Percentiles rank a stretch among this genome's conserved stretches.
These are phyloP conservation scores for Pichia sp. DNA, from an alignment of 1,139 yeast genomes.

Conservation along the genomic window DNA sequence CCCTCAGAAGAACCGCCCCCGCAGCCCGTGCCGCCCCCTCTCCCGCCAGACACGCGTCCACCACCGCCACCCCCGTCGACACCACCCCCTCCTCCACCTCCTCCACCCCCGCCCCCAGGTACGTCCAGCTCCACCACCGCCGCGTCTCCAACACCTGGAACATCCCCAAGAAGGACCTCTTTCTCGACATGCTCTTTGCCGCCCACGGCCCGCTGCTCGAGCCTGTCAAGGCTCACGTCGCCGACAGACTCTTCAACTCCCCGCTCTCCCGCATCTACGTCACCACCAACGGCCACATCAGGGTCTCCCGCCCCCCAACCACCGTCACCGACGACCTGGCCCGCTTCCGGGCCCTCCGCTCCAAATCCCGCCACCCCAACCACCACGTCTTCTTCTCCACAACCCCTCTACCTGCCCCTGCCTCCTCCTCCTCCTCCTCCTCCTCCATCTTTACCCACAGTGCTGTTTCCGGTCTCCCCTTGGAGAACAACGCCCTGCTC, in stretches of 20 bases:
- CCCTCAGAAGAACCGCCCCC: too few relatives aligned
- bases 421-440: background rate
- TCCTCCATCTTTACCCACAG: conserved; percentile 6
- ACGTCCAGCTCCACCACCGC: conserved; percentile 16
- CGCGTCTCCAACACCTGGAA: conserved; percentile 30
- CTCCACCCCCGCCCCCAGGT: background rate
- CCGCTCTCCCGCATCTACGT: conserved; percentile 20
- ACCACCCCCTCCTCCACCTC: background rate
- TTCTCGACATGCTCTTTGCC: conserved; percentile 29
- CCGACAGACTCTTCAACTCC: conserved; percentile 12
- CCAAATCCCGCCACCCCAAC: background rate
- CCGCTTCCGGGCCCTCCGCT: background rate
- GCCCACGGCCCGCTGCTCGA: conserved; percentile 28
- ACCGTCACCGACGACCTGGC: background rate
- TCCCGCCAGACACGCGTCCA: too few relatives aligned
- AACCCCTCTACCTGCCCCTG: background rate
- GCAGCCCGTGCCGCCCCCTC: too few relatives aligned
- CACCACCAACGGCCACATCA: conserved; percentile 14
- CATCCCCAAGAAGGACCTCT: conserved; percentile 26
- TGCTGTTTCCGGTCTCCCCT: conserved; percentile 2
- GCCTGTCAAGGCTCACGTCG: conserved; percentile 27
- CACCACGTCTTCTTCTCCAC: conserved; percentile 16
- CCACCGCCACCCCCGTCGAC: background rate
- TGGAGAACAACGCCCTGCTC: conserved; percentile 7
- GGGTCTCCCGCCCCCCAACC: background rate